Evolutionary conservation across 768 basidiomycete genomes (phyloP).

Genomic region (Boletus vermiculosoides): DNA sequence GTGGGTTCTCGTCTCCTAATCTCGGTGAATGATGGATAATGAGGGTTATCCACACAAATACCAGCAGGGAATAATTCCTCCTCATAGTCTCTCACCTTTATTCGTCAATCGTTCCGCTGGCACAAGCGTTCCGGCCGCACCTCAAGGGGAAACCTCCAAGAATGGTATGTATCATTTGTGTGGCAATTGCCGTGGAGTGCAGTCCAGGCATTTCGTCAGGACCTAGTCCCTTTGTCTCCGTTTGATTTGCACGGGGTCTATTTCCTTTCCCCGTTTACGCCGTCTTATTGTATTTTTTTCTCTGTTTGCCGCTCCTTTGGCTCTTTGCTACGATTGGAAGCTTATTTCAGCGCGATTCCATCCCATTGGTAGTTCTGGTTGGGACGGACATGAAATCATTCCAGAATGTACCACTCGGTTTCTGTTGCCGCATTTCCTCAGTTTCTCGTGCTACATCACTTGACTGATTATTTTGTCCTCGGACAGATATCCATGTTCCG

Average conservation of each 20-base stretch:
- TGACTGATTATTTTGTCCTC: not conserved
- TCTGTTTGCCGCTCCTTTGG: not conserved
- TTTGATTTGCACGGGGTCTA: not conserved
- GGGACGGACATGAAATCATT: not conserved
- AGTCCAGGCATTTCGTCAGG: slow-evolving; percentile 1
- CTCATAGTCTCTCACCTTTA: not conserved
- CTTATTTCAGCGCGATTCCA: not conserved
- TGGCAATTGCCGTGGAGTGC: slow-evolving; percentile 4
- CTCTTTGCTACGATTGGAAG: not conserved
- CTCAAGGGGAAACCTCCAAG: slow-evolving; percentile 2
- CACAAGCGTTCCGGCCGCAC: not conserved
- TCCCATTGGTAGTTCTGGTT: not conserved
- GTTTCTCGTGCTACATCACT: not conserved
- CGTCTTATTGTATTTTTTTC: not conserved
- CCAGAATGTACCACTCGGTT: not conserved
- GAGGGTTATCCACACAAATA: not conserved
- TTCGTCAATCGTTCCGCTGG: not conserved
- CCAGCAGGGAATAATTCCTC: not conserved
- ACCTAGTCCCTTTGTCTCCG: not conserved
- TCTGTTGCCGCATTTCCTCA: not conserved
- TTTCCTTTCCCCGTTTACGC: not conserved
- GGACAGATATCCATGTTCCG: slow-evolving; percentile 7
- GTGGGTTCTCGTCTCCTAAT: not conserved
- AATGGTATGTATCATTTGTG: slow-evolving; percentile 21
- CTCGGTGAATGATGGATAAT: slow-evolving; percentile 1